phyloP scores from a whole-genome alignment of 257 asterid genomes.

The Coffea eugenioides region DNA sequence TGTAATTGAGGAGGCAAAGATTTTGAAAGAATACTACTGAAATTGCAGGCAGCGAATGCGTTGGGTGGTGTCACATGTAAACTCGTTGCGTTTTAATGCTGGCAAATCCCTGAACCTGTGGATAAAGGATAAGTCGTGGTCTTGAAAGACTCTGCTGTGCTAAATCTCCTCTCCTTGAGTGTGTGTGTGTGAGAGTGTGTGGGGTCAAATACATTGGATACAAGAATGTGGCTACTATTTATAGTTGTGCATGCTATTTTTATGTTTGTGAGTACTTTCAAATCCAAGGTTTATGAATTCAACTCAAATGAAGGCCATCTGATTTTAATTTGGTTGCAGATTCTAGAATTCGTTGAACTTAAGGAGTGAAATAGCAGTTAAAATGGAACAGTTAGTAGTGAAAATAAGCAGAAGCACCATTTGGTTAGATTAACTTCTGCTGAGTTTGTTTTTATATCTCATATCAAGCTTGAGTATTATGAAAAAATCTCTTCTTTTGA shows the following conservation, averaged over 20 bases:
- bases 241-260: no score
- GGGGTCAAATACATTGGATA: background rate
- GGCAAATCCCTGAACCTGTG: background rate
- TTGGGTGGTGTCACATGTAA: background rate
- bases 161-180: no score
- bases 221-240: background rate
- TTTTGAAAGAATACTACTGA: slow-evolving; percentile 35
- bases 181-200: background rate
- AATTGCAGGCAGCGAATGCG: background rate
- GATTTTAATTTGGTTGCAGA: no score
- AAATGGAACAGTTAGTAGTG: background rate
- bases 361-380: background rate
- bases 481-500: no score
- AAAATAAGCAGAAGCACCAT: background rate
- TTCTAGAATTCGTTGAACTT: background rate
- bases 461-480: no score
- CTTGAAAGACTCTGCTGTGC: no score
- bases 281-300: background rate
- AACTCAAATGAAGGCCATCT: background rate
- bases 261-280: background rate
- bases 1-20: slow-evolving; percentile 32
- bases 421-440: background rate
- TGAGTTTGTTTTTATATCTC: no score
- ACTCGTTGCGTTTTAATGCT: background rate
- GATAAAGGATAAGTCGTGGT: background rate